A percentile compares a stretch with the other conserved stretches of the same genome.
These are phyloP conservation scores for Syncephalis fuscata DNA, from an alignment of 371 early-diverging fungal species.

Conservation along the genomic window DNA sequence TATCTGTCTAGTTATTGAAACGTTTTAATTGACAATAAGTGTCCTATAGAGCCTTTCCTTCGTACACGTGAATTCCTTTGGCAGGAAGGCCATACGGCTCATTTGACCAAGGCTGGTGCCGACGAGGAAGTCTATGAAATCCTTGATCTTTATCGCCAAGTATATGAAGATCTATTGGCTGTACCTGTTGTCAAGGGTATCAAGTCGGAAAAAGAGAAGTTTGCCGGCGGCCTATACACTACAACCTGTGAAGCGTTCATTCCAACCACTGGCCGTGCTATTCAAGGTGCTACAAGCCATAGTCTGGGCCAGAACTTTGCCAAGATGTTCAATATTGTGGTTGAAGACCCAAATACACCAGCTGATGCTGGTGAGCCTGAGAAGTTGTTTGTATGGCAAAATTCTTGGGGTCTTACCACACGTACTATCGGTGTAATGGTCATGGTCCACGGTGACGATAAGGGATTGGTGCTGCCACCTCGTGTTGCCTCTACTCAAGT, in stretches of 20 bases:
- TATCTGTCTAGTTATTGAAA: conserved; percentile 2
- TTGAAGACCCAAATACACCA: conserved; percentile 49
- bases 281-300: conserved; percentile 99
- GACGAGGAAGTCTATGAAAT: conserved; percentile 87
- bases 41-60: conserved; percentile 83
- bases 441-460: conserved; percentile 99
- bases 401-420: conserved; percentile 99
- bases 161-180: conserved; percentile 97
- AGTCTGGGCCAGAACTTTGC: conserved; percentile 99
- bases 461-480: conserved; percentile 98
- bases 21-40: background rate
- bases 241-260: conserved; percentile 99
- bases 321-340: conserved; percentile 93
- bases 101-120: conserved; percentile 83
- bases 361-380: conserved; percentile 26
- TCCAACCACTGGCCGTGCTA: conserved; percentile 96
- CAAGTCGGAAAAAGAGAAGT: conserved; percentile 99
- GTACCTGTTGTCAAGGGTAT: conserved; percentile 98
- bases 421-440: conserved; percentile 99
- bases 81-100: conserved; percentile 99
- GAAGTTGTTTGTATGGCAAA: conserved; percentile 91
- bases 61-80: conserved; percentile 99
- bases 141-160: conserved; percentile 88
- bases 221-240: conserved; percentile 98
- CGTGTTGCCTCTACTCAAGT: conserved; percentile 89